Evolutionary conservation across 2,329 filamentous ascomycete genomes (phyloP).

Genomic region (Diaporthe ilicicola): DNA sequence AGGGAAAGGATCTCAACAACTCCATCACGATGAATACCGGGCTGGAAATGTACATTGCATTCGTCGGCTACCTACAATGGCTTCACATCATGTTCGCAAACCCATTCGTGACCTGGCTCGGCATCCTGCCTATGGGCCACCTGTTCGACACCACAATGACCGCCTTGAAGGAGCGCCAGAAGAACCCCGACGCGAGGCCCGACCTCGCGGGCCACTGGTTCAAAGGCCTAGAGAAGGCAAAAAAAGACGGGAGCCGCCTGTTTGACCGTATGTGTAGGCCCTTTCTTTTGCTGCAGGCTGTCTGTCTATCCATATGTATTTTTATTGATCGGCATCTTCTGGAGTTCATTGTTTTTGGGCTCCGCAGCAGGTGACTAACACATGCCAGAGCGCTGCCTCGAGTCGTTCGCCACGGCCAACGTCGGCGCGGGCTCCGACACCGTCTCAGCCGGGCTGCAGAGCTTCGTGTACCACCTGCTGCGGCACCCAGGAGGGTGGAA

Average conservation of each 20-base stretch:
- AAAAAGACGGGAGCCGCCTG: slow-evolving; percentile 32
- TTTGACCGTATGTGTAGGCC: background rate
- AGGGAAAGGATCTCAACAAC: slow-evolving; percentile 42
- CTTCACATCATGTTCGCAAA: slow-evolving; percentile 41
- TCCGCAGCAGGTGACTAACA: background rate
- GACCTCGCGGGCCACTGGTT: slow-evolving; percentile 42
- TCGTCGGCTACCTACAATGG: slow-evolving; percentile 39
- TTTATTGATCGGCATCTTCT: too few relatives aligned
- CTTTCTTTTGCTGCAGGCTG: background rate
- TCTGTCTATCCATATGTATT: too few relatives aligned
- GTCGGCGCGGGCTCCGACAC: slow-evolving; percentile 39
- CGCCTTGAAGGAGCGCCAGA: slow-evolving; percentile 37
- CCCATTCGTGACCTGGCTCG: slow-evolving; percentile 40
- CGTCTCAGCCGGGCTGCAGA: slow-evolving; percentile 36
- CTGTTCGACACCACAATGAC: slow-evolving; percentile 38
- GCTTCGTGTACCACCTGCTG: slow-evolving; percentile 40
- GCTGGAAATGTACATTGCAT: slow-evolving; percentile 35
- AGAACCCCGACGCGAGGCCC: slow-evolving; percentile 38
- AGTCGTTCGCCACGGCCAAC: slow-evolving; percentile 34
- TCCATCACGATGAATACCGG: slow-evolving; percentile 39
- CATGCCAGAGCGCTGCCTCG: slow-evolving; percentile 20
- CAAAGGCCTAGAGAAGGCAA: slow-evolving; percentile 33
- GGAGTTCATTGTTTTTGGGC: too few relatives aligned
- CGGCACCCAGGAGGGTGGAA: slow-evolving; percentile 35
- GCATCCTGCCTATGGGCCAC: slow-evolving; percentile 41